Evolutionary conservation across 164 flowering plant species (phyloP), one percentile per base, ranked within the genome.

Genomic region (Santalum album): DNA sequence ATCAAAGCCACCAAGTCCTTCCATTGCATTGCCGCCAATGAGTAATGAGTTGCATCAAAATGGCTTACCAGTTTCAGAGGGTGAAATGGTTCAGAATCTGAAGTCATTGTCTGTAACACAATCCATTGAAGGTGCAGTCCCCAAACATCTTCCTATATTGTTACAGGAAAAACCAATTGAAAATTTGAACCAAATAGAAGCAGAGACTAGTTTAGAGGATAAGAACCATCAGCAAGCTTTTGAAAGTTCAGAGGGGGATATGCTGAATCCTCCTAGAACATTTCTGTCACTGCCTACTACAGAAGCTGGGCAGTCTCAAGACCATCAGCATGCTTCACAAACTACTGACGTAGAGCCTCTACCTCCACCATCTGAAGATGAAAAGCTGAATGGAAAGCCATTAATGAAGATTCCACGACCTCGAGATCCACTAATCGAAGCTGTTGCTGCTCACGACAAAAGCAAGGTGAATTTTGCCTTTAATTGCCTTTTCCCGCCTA

Each of bases 381-480:
- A 56, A 60, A 69, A 59, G 54, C 45, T 65, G 54, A 72, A 78
- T 69, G 84, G 69, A 17, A 63, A 34, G 39, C 55, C 62, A 15
- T 20, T 53, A 14, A 52, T 49, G 49, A 77, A 78, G 70, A 54
- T 72, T 38, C 78, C 80, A n/a, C 73, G 87, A 55, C 94, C 85
- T 25, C 75, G 81, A 46, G 82, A 72, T 67, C 97, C 95, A 66
- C 84, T 92, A 48, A 76, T 89, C 50, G 96, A 87, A 60, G 94
- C 87, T 52, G 83, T 87, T 60, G 89, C 75, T 60, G 82, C 95
- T 57, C 90, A 74, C 65, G 96, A 85, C 69, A 85, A 78, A 79
- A 81, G 83, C 84, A 85, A 62, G 78, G 99, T 92, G 72, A 58
- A 54, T 24, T 38, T 55, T 16, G 6, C 54, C 21, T 42, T 54